These are phyloP conservation scores for Sphaerulina musiva DNA, from an alignment of 2,329 filamentous ascomycete genomes.

Conservation along the genomic window DNA sequence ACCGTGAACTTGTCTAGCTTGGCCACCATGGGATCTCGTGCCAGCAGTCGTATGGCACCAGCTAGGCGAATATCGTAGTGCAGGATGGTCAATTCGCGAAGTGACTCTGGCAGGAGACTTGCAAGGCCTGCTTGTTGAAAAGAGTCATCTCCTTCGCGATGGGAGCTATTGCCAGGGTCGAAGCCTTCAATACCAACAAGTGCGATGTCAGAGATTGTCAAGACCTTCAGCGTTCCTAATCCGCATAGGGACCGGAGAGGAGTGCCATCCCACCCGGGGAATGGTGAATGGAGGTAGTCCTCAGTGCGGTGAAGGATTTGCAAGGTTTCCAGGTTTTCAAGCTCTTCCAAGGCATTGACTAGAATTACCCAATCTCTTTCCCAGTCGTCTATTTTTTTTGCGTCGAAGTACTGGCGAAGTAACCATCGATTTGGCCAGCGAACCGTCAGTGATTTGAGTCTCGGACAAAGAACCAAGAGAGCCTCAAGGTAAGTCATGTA, in stretches of 20 bases:
- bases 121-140: background rate
- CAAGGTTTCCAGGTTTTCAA: background rate
- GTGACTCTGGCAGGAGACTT: background rate
- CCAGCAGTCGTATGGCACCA: background rate
- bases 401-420: too few species aligned
- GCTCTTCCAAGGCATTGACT: background rate
- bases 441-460: background rate
- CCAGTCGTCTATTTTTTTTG: slow-evolving; percentile 1
- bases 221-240: background rate
- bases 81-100: background rate
- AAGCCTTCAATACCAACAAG: slow-evolving; percentile 1
- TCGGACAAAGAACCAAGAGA: background rate
- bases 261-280: too few species aligned
- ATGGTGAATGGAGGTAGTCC: too few species aligned
- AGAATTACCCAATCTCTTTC: background rate
- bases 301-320: background rate
- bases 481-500: background rate
- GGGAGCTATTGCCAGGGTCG: background rate
- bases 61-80: slow-evolving; percentile 4
- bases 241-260: background rate
- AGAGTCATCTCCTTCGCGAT: background rate
- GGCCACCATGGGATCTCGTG: background rate
- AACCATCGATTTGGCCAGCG: background rate
- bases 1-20: background rate
- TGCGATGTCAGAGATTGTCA: background rate